Percentiles rank a stretch among this genome's conserved stretches.
phyloP scores from a whole-genome alignment of 2,329 filamentous ascomycete genomes.

The Pseudogymnoascus sp. region DNA sequence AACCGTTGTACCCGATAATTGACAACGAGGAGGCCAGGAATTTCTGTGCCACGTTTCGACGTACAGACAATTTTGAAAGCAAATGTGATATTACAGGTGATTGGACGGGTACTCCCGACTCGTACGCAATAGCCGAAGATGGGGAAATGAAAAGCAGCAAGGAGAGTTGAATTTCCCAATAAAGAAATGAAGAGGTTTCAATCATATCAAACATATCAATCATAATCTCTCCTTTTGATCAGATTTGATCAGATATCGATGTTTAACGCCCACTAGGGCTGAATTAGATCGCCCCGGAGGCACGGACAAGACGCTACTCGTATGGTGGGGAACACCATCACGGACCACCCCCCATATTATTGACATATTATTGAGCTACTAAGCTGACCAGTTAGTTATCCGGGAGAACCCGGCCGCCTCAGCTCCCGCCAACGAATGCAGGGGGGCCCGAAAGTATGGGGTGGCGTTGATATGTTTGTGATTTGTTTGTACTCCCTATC shows the following conservation, averaged over 20 bases:
- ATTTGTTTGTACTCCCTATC: not conserved
- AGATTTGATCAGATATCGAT: not conserved
- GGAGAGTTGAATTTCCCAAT: not conserved
- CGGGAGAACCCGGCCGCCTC: not conserved
- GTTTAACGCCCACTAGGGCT: not conserved
- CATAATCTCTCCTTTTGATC: not conserved
- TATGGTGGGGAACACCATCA: not conserved
- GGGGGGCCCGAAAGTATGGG: not conserved
- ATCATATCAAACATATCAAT: no score
- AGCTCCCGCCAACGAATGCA: not conserved
- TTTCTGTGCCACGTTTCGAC: conserved; percentile 1
- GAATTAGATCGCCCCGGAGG: not conserved
- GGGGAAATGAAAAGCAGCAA: not conserved
- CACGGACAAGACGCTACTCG: not conserved
- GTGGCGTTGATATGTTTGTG: not conserved
- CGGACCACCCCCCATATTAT: not conserved
- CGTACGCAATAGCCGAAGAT: not conserved
- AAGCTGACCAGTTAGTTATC: not conserved
- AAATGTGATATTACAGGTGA: not conserved
- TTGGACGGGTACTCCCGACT: not conserved
- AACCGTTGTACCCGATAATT: not conserved
- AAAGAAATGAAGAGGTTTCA: not conserved
- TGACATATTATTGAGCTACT: not conserved
- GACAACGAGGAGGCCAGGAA: not conserved
- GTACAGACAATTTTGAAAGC: not conserved